A percentile compares a stretch with the other conserved stretches of the same genome.
Conservation (phyloP, 192 early-diverging fungal genomes). For the Anaeromyces robustus region DNA sequence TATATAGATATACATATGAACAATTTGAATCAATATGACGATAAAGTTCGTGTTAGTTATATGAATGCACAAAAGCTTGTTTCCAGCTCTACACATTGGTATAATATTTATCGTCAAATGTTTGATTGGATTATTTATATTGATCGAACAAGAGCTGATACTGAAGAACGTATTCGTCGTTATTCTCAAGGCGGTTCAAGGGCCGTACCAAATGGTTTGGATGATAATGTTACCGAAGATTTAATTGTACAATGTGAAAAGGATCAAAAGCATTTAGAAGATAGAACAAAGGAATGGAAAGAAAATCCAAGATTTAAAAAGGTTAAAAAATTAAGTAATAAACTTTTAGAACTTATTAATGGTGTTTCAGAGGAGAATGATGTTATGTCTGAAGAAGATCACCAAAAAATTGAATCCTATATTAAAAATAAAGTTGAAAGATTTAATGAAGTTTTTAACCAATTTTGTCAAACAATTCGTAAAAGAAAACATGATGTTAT, state of each 20-base stretch:
- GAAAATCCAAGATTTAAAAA: not conserved
- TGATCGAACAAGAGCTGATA: not conserved
- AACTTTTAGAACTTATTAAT: not conserved
- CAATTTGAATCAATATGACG: not conserved
- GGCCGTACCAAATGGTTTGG: not conserved
- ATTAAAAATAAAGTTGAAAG: not conserved
- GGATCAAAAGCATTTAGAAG: not conserved
- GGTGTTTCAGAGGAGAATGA: not conserved
- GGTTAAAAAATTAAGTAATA: not conserved
- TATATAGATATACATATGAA: not conserved
- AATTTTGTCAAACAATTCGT: not conserved
- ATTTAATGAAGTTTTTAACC: not conserved
- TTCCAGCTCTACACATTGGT: not conserved
- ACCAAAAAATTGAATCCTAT: not conserved
- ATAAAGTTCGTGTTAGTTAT: not conserved
- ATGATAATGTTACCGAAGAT: not conserved
- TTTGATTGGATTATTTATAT: not conserved
- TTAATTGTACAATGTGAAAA: not conserved
- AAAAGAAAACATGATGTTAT: not conserved
- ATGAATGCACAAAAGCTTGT: not conserved
- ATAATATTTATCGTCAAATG: not conserved
- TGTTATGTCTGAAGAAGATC: not conserved
- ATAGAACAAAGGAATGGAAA: not conserved
- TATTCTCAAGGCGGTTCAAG: not conserved
- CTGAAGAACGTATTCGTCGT: not conserved